Evolutionary conservation across 768 basidiomycete species (phyloP).

Genomic region (Podaxis mareebaensis): DNA sequence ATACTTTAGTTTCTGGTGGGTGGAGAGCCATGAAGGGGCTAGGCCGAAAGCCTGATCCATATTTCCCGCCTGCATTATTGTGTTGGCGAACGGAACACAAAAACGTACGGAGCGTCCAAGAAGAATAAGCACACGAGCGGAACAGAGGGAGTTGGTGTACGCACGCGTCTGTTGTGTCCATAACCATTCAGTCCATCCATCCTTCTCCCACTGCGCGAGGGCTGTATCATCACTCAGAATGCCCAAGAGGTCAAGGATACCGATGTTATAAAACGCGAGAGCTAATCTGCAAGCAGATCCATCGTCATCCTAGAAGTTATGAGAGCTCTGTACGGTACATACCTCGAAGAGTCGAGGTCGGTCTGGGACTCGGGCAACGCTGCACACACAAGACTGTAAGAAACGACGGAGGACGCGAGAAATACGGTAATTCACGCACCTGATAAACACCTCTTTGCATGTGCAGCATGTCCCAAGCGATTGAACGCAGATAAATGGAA

Average conservation of each 20-base stretch:
- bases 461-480: constrained; percentile 57
- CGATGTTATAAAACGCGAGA: constrained; percentile 86
- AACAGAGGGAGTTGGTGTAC: constrained; percentile 7
- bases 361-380: constrained; percentile 69
- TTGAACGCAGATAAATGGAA: constrained; percentile 34
- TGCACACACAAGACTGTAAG: constrained; percentile 19
- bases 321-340: constrained; percentile 7
- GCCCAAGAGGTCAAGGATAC: constrained; percentile 77
- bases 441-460: constrained; percentile 67
- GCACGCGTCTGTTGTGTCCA: constrained; percentile 80
- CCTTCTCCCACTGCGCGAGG: constrained; percentile 52
- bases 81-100: too few relatives aligned
- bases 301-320: not conserved
- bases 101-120: not conserved
- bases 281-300: constrained; percentile 58
- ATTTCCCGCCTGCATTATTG: constrained; percentile 44
- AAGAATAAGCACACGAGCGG: not conserved
- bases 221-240: constrained; percentile 32
- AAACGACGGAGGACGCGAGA: not conserved
- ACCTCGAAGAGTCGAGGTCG: constrained; percentile 77
- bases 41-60: constrained; percentile 73
- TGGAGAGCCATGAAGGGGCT: constrained; percentile 64
- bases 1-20: constrained; percentile 20
- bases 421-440: constrained; percentile 29
- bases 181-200: constrained; percentile 78